Evolutionary conservation across 192 early-diverging fungal species (phyloP), one percentile per base, ranked within the genome.

Genomic region (Entomortierella lignicola): DNA sequence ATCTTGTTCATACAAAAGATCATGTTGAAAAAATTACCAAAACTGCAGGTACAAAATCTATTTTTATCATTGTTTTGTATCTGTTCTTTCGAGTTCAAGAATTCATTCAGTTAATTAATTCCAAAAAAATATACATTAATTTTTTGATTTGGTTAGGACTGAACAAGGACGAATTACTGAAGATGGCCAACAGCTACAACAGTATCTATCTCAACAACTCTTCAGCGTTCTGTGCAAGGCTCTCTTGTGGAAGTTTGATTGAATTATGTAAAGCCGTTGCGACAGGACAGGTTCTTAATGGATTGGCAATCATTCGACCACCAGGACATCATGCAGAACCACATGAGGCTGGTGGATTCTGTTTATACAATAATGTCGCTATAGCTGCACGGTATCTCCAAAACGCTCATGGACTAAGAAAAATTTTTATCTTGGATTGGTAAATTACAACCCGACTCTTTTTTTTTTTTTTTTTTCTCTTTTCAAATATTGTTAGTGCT

Each of bases 281-380:
- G 23, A 54, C 25, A 0, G 90, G 91, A 20, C 61, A 69, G 15
- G 84, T 96, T 18, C 60, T 85, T 8, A 94, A 96, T 63, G 95
- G 91, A 5, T 83, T 98, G 62, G 96, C 96, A 0, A 90, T 97
- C 25, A 87, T 98, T 54, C 87, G 97, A 62, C 97, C 97, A 5
- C 97, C 97, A 8, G 97, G 97, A 5, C 97, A 98, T 79, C 97
- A 98, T 75, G 93, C 97, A 2, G 95, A 96, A 60, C 53, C 72
- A 10, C 82, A 89, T 56, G 80, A 86, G 51, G 82, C 91, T 20
- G 96, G 91, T 87, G 96, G 96, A 11, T 98, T 97, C 55, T 97
- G 97, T 64, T 50, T 96, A 13, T 86, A 92, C 50, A 97, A 97
- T 80, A 98, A 98, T 80, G 91, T 98, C 4, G 93, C 94, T 0